Percentiles rank a stretch among this genome's conserved stretches.
Conservation (phyloP, 805 yeast genomes). For the Yueomyces sp. region DNA sequence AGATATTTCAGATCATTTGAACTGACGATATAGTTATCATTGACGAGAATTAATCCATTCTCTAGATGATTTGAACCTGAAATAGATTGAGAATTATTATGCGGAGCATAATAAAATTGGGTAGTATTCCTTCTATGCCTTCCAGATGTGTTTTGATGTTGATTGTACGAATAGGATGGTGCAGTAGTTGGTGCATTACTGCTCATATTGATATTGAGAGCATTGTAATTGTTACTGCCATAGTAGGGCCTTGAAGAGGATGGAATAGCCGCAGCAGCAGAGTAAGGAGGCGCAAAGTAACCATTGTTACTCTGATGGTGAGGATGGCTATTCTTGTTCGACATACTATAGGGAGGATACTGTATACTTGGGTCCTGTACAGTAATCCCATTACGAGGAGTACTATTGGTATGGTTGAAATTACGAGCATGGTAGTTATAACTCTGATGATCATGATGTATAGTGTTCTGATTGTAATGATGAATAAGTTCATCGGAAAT, state of each 20-base stretch:
- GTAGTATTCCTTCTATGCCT: slow-evolving; percentile 1
- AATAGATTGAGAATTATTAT: background rate
- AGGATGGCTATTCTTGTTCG: background rate
- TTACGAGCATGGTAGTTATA: background rate
- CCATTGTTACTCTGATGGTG: background rate
- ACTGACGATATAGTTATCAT: slow-evolving; percentile 42
- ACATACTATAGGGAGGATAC: too few species aligned
- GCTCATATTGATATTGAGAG: too few species aligned
- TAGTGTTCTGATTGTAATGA: slow-evolving; percentile 3
- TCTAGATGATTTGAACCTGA: slow-evolving; percentile 21
- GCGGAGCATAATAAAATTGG: slow-evolving; percentile 1
- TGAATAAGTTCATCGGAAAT: slow-evolving; percentile 51
- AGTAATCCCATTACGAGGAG: background rate
- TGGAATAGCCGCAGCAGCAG: background rate
- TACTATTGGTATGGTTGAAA: background rate
- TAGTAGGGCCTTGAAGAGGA: background rate
- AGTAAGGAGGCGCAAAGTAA: background rate
- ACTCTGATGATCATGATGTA: background rate
- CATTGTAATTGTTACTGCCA: too few species aligned
- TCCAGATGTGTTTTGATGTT: background rate
- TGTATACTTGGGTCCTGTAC: background rate
- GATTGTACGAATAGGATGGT: background rate
- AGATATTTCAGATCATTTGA: slow-evolving; percentile 41
- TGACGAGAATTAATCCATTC: slow-evolving; percentile 43
- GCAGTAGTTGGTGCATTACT: background rate